Base-by-base conservation (phyloP, 352 stramenopile species). In the Phytophthora sp. region DNA sequence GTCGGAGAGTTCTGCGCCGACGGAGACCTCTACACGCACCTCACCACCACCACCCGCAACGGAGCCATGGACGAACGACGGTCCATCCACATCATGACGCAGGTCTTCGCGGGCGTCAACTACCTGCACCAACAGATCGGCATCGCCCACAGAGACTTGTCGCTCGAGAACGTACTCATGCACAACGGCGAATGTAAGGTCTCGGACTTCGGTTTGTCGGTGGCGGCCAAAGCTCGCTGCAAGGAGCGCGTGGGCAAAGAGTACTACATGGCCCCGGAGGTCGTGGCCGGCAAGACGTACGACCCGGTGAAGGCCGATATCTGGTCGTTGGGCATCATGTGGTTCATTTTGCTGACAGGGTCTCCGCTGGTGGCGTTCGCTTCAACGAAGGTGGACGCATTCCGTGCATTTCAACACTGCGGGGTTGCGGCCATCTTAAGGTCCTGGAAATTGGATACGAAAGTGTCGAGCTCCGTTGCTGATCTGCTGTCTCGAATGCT, bases 191-290 rank as follows among this genome's bases (percentile, higher is more conserved):
- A 69, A 4, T 77, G 73, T 0, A 76, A 86, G 15, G 84, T 87
- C 52, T 62, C 75, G n/a, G 79, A 89, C 69, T 87, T 89, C 56
- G 75, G 75, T 1, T 58, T 89, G 1, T 89, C 67, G 28, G 75
- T 58, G 1, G 68, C 58, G 66, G 23, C 57, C 23, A 82, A 89
- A 74, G 76, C 84, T 83, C 42, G 57, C 7, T 82, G 74, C 53
- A 43, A 61, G 11, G 76, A 82, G 13, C 71, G 69, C 27, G 82
- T 89, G 62, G 94, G 94, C 30, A 98, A 98, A 62, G 80, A 90
- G 37, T 97, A 97, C 61, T 98, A 98, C 68, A 99, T 99, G 89
- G 92, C 91, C 11, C 96, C 94, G 0, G 96, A 99, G 71, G 83
- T 98, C 28, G 79, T 92, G 8, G 59, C 63, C 2, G 27, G 88